Evolutionary conservation across 179 eudicot genomes (phyloP).

Genomic region (Silene coronaria): DNA sequence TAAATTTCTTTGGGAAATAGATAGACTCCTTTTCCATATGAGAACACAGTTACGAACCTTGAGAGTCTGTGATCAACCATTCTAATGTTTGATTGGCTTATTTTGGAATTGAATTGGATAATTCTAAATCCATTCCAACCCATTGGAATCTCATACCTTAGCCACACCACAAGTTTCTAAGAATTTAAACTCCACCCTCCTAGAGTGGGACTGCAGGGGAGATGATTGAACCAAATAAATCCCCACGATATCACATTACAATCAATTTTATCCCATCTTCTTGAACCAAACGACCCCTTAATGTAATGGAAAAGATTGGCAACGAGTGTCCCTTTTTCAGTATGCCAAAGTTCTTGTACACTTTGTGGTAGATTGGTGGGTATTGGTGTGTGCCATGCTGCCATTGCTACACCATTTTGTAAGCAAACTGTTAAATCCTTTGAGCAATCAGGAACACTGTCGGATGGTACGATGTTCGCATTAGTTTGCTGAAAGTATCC

Average conservation of each 20-base stretch:
- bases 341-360: background rate
- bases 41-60: background rate
- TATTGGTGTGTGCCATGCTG: background rate
- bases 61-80: background rate
- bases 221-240: too few relatives aligned
- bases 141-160: too few relatives aligned
- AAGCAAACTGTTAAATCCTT: background rate
- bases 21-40: background rate
- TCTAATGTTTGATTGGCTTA: too few relatives aligned
- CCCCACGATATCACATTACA: too few relatives aligned
- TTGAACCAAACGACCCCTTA: background rate
- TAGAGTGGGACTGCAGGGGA: too few relatives aligned
- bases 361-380: background rate
- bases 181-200: too few relatives aligned
- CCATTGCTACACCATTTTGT: background rate
- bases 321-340: background rate
- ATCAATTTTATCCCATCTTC: too few relatives aligned
- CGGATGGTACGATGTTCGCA: background rate
- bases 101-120: too few relatives aligned
- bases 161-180: too few relatives aligned
- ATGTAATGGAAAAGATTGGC: background rate
- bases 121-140: too few relatives aligned
- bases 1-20: too few relatives aligned
- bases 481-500: background rate
- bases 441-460: background rate